These are phyloP conservation scores for Fusarium sp. DNA, from an alignment of 2,329 filamentous ascomycete genomes.

Conservation along the genomic window DNA sequence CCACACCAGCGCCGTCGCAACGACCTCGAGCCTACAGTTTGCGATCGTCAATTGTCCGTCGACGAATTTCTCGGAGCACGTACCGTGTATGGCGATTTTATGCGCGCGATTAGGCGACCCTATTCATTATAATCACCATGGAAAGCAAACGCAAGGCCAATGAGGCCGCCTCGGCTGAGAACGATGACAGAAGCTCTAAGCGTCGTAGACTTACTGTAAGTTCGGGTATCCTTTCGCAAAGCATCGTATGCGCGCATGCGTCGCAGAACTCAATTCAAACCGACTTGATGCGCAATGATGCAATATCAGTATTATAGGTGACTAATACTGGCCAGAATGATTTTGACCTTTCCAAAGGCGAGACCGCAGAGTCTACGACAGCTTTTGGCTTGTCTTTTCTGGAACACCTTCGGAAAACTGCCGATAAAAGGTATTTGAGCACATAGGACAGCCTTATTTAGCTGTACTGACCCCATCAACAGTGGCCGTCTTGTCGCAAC, in stretches of 20 bases:
- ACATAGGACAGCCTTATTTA: constrained; percentile 2
- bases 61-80: constrained; percentile 21
- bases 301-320: neutral
- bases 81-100: constrained; percentile 36
- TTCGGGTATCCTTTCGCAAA: constrained; percentile 46
- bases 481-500: constrained; percentile 80
- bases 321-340: constrained; percentile 48
- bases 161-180: constrained; percentile 58
- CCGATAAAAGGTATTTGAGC: constrained; percentile 79
- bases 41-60: constrained; percentile 47
- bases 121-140: constrained; percentile 54
- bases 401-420: constrained; percentile 78
- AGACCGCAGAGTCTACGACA: constrained; percentile 76
- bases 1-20: constrained; percentile 42
- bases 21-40: constrained; percentile 28
- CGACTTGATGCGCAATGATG: neutral
- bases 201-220: constrained; percentile 65
- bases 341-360: constrained; percentile 65
- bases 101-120: constrained; percentile 46
- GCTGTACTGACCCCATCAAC: constrained; percentile 34
- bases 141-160: constrained; percentile 69
- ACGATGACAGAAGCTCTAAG: constrained; percentile 66
- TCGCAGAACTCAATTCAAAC: neutral
- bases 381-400: constrained; percentile 79
- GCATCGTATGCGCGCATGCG: neutral